A percentile compares a stretch with the other conserved stretches of the same genome.
phyloP scores from a whole-genome alignment of 257 asterid species.

The Thymus mandschuricus region DNA sequence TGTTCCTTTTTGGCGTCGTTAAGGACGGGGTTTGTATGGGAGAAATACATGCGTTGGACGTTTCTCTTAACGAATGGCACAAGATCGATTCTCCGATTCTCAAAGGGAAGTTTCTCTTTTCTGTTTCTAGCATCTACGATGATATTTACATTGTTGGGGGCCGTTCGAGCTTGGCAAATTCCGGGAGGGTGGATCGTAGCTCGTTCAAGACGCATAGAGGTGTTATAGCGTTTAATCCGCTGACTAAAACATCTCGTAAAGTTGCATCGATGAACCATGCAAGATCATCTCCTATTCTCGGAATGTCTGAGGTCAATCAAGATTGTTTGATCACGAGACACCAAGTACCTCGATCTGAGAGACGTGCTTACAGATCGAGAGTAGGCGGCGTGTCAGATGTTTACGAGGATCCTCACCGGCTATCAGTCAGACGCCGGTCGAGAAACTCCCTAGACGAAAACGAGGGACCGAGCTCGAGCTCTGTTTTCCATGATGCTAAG shows the following conservation, averaged over 20 bases:
- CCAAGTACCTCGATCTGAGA: slow-evolving; percentile 60
- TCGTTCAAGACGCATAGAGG: slow-evolving; percentile 89
- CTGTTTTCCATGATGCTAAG: slow-evolving; percentile 42
- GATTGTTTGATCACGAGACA: slow-evolving; percentile 53
- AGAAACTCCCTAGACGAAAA: slow-evolving; percentile 67
- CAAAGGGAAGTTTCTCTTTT: slow-evolving; percentile 77
- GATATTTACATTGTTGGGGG: slow-evolving; percentile 82
- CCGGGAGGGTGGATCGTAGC: slow-evolving; percentile 79
- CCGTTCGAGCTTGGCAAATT: slow-evolving; percentile 86
- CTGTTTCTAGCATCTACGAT: slow-evolving; percentile 70
- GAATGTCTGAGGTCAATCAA: slow-evolving; percentile 60
- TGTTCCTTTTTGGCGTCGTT: slow-evolving; percentile 83
- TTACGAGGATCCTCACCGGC: slow-evolving; percentile 96
- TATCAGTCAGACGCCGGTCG: slow-evolving; percentile 77
- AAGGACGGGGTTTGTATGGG: slow-evolving; percentile 79
- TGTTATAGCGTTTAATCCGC: slow-evolving; percentile 66
- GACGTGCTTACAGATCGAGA: slow-evolving; percentile 61
- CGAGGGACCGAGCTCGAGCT: slow-evolving; percentile 38
- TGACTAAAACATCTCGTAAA: slow-evolving; percentile 73
- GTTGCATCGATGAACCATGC: slow-evolving; percentile 78
- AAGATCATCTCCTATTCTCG: slow-evolving; percentile 88
- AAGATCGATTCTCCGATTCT: slow-evolving; percentile 66
- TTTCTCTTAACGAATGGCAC: slow-evolving; percentile 79
- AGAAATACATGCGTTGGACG: slow-evolving; percentile 80
- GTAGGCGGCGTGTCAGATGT: slow-evolving; percentile 84